Evolutionary conservation across 2,329 filamentous ascomycete genomes (phyloP).

Genomic region (Didymella sp.): DNA sequence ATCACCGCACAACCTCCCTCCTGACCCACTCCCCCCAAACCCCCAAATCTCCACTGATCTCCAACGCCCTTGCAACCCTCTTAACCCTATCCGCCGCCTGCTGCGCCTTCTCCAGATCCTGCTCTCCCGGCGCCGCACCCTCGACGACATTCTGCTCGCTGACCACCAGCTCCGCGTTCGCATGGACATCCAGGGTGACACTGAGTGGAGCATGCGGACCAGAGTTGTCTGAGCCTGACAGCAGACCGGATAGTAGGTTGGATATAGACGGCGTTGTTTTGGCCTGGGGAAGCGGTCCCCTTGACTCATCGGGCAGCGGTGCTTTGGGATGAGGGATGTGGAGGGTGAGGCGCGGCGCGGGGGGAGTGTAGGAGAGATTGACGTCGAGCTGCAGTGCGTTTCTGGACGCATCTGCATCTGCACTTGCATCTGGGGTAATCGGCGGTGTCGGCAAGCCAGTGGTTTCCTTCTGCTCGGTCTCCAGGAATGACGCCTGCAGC

Average conservation of each 20-base stretch:
- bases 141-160: slow-evolving; percentile 62
- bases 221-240: slow-evolving; percentile 22
- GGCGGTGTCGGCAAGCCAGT: slow-evolving; percentile 30
- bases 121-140: slow-evolving; percentile 21
- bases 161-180: slow-evolving; percentile 66
- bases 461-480: slow-evolving; percentile 15
- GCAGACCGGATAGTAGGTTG: slow-evolving; percentile 28
- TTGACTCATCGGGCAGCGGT: not conserved
- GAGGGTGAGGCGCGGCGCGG: slow-evolving; percentile 40
- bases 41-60: slow-evolving; percentile 57
- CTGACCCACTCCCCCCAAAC: slow-evolving; percentile 61
- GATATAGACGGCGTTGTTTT: slow-evolving; percentile 19
- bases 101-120: slow-evolving; percentile 39
- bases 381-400: slow-evolving; percentile 42
- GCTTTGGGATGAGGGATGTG: slow-evolving; percentile 40
- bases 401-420: too few relatives aligned
- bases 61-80: slow-evolving; percentile 54
- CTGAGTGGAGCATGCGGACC: slow-evolving; percentile 54
- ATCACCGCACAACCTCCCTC: slow-evolving; percentile 21
- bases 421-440: not conserved
- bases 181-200: slow-evolving; percentile 65
- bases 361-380: slow-evolving; percentile 42
- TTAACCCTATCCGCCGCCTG: slow-evolving; percentile 33
- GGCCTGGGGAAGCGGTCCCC: too few relatives aligned
- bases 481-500: slow-evolving; percentile 65